A percentile compares a stretch with the other conserved stretches of the same genome.
These are phyloP conservation scores for Brasilioporus rufonigricans DNA, from an alignment of 768 basidiomycete species.

Conservation along the genomic window DNA sequence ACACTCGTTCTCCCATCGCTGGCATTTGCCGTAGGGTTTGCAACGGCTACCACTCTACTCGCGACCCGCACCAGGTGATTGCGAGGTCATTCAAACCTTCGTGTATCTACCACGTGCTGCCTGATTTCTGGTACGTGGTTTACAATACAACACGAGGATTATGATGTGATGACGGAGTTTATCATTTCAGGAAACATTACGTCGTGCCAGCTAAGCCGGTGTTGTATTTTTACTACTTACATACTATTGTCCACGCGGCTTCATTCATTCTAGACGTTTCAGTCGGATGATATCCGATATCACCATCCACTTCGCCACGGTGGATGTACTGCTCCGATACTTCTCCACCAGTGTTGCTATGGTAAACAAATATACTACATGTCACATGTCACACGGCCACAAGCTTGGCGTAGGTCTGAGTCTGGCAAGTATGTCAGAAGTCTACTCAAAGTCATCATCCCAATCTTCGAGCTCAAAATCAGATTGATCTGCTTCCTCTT, in stretches of 20 bases:
- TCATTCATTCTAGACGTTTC: neutral
- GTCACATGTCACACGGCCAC: neutral
- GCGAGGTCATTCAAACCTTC: neutral
- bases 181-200: neutral
- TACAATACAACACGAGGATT: neutral
- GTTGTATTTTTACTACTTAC: neutral
- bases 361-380: neutral
- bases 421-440: neutral
- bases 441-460: neutral
- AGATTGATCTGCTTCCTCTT: neutral
- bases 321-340: neutral
- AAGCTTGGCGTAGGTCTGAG: neutral
- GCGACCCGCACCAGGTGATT: constrained; percentile 32
- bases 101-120: neutral
- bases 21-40: constrained; percentile 45
- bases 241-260: neutral
- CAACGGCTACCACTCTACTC: constrained; percentile 35
- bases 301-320: neutral
- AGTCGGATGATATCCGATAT: neutral
- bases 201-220: neutral
- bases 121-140: constrained; percentile 10
- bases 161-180: neutral
- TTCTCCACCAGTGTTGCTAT: neutral
- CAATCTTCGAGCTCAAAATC: constrained; percentile 4
- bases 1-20: constrained; percentile 30